Percentiles rank a stretch among this genome's conserved stretches.
Evolutionary conservation across 2,329 filamentous ascomycete genomes (phyloP).

Genomic region (Neonectria sp.): DNA sequence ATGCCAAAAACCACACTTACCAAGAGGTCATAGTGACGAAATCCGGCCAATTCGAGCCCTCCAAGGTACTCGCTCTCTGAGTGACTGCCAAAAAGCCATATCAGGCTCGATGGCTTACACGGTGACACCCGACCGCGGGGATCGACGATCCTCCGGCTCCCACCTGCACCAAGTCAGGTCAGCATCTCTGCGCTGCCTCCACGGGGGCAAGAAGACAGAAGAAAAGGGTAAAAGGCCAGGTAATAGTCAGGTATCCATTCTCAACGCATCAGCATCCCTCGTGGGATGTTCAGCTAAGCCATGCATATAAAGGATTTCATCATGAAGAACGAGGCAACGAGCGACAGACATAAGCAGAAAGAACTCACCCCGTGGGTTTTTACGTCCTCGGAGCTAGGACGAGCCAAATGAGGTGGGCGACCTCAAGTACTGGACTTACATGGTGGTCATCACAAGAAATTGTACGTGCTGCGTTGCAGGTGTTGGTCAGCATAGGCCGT

Average conservation of each 20-base stretch:
- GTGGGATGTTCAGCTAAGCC: constrained; percentile 52
- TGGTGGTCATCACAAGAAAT: background rate
- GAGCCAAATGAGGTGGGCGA: too few species aligned
- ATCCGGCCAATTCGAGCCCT: background rate
- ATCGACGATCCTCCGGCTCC: background rate
- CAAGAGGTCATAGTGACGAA: too few species aligned
- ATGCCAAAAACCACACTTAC: background rate
- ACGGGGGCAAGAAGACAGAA: background rate
- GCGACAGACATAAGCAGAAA: background rate
- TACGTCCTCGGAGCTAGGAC: too few species aligned
- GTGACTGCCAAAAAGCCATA: background rate
- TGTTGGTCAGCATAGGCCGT: background rate
- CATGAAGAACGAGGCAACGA: constrained; percentile 34
- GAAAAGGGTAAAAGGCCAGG: background rate
- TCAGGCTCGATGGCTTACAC: background rate
- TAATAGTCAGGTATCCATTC: constrained; percentile 50
- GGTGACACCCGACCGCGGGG: background rate
- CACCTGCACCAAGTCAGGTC: constrained; percentile 24
- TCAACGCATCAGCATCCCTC: constrained; percentile 45
- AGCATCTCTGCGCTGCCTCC: background rate
- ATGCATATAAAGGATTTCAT: constrained; percentile 52
- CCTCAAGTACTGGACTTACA: background rate
- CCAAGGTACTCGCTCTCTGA: background rate
- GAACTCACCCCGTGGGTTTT: constrained; percentile 21
- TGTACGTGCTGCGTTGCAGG: background rate